Percentiles rank a stretch among this genome's conserved stretches.
Conservation (phyloP, 345 rosid species). For the Bretschneidera sinensis region DNA sequence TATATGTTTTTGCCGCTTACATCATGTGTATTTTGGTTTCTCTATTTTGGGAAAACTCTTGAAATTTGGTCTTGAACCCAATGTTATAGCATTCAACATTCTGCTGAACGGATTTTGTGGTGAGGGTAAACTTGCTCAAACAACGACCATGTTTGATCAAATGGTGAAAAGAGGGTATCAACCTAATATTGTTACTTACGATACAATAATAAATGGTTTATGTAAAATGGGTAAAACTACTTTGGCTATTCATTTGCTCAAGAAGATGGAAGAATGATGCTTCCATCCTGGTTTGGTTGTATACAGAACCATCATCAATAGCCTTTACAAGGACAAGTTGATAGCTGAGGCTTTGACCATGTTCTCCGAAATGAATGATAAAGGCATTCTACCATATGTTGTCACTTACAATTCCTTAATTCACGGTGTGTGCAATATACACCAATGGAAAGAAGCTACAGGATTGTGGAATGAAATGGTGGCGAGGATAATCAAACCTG, state of each 20-base stretch:
- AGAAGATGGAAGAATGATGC: slow-evolving; percentile 5
- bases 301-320: slow-evolving; percentile 15
- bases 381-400: slow-evolving; percentile 9
- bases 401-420: slow-evolving; percentile 10
- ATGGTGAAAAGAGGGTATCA: no score
- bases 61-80: neutral
- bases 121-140: no score
- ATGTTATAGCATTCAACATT: neutral
- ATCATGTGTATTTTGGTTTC: no score
- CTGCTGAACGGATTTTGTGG: no score
- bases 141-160: no score
- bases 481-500: neutral
- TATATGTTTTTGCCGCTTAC: neutral
- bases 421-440: slow-evolving; percentile 8
- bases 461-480: slow-evolving; percentile 22
- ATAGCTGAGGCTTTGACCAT: slow-evolving; percentile 2
- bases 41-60: neutral
- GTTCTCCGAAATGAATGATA: no score
- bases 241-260: no score
- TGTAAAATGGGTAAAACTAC: no score
- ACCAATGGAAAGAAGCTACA: slow-evolving; percentile 9
- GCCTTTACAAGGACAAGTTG: slow-evolving; percentile 5
- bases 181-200: no score
- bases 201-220: no score
- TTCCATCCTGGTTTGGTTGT: slow-evolving; percentile 6